These are phyloP conservation scores for Euphorbia corollata DNA, from an alignment of 441 rosid species.

Conservation along the genomic window DNA sequence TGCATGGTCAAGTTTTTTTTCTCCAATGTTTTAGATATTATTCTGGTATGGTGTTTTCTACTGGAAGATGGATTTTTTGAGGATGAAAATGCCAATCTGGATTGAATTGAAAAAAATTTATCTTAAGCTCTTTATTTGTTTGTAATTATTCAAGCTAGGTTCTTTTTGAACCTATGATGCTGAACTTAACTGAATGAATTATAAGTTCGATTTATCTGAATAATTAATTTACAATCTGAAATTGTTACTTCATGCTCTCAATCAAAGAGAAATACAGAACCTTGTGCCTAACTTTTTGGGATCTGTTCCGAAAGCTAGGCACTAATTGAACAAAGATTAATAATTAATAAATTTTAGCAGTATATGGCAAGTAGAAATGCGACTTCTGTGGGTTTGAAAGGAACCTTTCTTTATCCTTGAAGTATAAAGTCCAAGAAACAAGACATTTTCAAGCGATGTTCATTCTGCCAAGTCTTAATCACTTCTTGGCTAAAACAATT, in stretches of 20 bases:
- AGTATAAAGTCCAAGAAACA: background rate
- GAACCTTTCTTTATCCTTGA: background rate
- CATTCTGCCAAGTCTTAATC: background rate
- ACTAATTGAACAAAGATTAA: background rate
- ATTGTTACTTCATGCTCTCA: too few relatives aligned
- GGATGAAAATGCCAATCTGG: background rate
- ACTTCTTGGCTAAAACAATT: constrained; percentile 3
- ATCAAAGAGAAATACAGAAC: too few relatives aligned
- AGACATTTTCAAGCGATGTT: constrained; percentile 7
- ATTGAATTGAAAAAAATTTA: too few relatives aligned
- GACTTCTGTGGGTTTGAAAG: background rate
- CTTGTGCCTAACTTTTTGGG: too few relatives aligned
- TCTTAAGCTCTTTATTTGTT: too few relatives aligned
- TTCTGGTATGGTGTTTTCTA: background rate
- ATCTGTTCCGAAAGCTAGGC: background rate
- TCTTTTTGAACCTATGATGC: too few relatives aligned
- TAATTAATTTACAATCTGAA: too few relatives aligned
- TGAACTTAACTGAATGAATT: too few relatives aligned
- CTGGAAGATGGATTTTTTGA: background rate
- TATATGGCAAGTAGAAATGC: background rate
- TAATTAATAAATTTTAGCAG: background rate
- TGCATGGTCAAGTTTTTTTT: background rate
- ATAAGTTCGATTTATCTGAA: too few relatives aligned
- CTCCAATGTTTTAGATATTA: background rate
- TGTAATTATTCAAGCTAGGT: too few relatives aligned